phyloP scores from a whole-genome alignment of 352 stramenopile genomes.

The Blastocystis sp. region DNA sequence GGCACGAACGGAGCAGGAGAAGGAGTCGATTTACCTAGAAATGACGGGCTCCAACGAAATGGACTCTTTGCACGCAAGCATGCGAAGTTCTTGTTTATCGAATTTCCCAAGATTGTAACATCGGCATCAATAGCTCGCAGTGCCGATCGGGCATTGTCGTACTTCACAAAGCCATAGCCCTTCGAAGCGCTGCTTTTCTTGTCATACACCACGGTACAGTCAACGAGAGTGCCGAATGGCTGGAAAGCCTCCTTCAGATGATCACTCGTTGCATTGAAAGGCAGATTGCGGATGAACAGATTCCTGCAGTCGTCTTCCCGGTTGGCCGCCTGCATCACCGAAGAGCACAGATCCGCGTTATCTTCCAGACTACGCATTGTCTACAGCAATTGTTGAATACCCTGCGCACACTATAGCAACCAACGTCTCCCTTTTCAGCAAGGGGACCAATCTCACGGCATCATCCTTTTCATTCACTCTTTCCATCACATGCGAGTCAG shows the following conservation, averaged over 20 bases:
- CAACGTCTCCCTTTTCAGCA: slow-evolving; percentile 7
- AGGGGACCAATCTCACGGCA: neutral
- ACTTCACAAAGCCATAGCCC: slow-evolving; percentile 81
- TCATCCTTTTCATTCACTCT: neutral
- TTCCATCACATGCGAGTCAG: neutral
- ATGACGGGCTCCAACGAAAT: slow-evolving; percentile 71
- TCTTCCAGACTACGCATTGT: neutral
- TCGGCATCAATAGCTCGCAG: slow-evolving; percentile 9
- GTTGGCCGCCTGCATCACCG: neutral
- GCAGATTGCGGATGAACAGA: slow-evolving; percentile 81
- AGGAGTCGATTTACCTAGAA: slow-evolving; percentile 70
- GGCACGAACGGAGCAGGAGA: slow-evolving; percentile 70
- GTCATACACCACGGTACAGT: slow-evolving; percentile 79
- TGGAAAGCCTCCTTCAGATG: slow-evolving; percentile 78
- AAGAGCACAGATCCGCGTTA: neutral
- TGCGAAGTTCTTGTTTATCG: neutral
- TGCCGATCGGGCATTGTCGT: slow-evolving; percentile 71
- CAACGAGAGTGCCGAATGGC: slow-evolving; percentile 77
- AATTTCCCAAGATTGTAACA: slow-evolving; percentile 66
- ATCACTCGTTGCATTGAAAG: slow-evolving; percentile 79
- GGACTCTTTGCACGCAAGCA: slow-evolving; percentile 34
- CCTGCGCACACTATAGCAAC: neutral
- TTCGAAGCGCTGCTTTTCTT: slow-evolving; percentile 75
- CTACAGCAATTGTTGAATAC: neutral
- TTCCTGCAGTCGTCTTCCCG: slow-evolving; percentile 74